Conservation (phyloP, 306 rosid species). For the Acmispon strigosus region DNA sequence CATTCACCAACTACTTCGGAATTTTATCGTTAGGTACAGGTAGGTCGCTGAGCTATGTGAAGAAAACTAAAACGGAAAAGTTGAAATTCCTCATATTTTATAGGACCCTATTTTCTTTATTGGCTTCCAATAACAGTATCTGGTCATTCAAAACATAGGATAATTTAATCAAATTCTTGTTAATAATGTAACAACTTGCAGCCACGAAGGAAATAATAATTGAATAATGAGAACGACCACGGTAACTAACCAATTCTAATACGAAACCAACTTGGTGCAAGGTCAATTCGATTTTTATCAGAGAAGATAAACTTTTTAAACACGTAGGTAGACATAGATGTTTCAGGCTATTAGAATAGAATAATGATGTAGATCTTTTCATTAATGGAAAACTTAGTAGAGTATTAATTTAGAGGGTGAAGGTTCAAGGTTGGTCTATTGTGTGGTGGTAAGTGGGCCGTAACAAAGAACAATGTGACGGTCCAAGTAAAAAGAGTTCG, state of each 20-base stretch:
- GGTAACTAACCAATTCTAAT: not conserved
- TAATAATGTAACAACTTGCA: conserved; percentile 1
- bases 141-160: not conserved
- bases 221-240: not conserved
- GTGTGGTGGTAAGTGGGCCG: not conserved
- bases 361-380: not conserved
- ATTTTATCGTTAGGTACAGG: conserved; percentile 3
- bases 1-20: conserved; percentile 15
- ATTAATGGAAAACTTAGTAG: not conserved
- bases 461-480: too few relatives aligned
- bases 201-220: not conserved
- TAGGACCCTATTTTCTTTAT: not conserved
- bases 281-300: conserved; percentile 17
- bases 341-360: not conserved
- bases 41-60: conserved; percentile 15
- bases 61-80: conserved; percentile 6
- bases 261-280: conserved; percentile 11
- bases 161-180: not conserved
- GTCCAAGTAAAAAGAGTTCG: too few relatives aligned
- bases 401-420: too few relatives aligned
- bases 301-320: not conserved
- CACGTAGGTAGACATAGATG: not conserved
- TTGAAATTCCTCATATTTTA: not conserved
- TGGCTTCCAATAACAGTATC: conserved; percentile 5
- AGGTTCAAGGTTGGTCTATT: too few relatives aligned